Evolutionary conservation across 192 early-diverging fungal species (phyloP).

Genomic region (Coemansia sp.): DNA sequence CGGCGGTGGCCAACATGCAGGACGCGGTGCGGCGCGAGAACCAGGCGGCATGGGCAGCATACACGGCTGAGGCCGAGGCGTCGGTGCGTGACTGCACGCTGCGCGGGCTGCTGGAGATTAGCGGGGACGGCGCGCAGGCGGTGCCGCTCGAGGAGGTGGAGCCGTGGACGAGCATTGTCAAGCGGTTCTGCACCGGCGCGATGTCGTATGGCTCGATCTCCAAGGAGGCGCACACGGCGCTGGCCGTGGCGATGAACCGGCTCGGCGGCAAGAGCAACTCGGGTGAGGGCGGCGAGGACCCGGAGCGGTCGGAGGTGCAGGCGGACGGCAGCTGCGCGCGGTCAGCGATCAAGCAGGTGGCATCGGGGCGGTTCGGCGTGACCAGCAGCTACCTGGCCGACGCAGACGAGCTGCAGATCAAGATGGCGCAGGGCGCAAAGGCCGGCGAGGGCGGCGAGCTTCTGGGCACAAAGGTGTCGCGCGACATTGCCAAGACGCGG

Average conservation of each 20-base stretch:
- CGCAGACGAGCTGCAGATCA: constrained; percentile 97
- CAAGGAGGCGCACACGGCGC: constrained; percentile 84
- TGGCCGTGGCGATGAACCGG: constrained; percentile 93
- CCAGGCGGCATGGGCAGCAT: constrained; percentile 76
- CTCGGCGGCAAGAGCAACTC: constrained; percentile 98
- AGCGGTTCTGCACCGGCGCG: constrained; percentile 95
- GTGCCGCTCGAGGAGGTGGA: constrained; percentile 94
- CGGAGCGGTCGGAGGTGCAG: constrained; percentile 66
- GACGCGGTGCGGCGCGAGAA: constrained; percentile 95
- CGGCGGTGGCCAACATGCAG: constrained; percentile 82
- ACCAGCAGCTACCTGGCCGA: constrained; percentile 92
- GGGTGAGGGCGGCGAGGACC: constrained; percentile 97
- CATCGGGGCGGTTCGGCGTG: constrained; percentile 96
- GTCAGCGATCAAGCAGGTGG: constrained; percentile 98
- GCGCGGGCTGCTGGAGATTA: constrained; percentile 88
- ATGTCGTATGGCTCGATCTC: constrained; percentile 99
- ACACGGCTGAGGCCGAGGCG: constrained; percentile 73
- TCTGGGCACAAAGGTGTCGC: constrained; percentile 68
- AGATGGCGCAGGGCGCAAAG: constrained; percentile 99
- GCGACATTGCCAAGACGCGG: constrained; percentile 77
- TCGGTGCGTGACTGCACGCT: constrained; percentile 89
- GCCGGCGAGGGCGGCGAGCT: constrained; percentile 95
- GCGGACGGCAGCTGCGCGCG: constrained; percentile 77
- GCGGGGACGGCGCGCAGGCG: constrained; percentile 47
- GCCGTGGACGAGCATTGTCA: constrained; percentile 94